Evolutionary conservation across 805 yeast genomes (phyloP).

Genomic region (Saccharomyces paradoxus): DNA sequence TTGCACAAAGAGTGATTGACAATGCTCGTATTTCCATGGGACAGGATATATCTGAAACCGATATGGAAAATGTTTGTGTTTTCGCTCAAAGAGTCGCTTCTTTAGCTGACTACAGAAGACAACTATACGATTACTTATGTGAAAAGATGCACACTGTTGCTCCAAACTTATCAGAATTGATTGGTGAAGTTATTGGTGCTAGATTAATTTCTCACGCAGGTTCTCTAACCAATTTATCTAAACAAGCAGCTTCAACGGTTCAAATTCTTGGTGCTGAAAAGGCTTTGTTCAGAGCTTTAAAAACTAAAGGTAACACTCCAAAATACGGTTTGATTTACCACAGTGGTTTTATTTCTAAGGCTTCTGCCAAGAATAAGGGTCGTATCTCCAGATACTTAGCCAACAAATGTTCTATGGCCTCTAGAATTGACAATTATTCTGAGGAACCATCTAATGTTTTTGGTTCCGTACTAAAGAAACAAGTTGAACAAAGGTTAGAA

Average conservation of each 20-base stretch:
- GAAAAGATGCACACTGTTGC: conserved; percentile 98
- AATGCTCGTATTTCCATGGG: conserved; percentile 98
- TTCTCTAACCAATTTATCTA: conserved; percentile 89
- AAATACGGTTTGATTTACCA: conserved; percentile 93
- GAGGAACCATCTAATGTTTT: conserved; percentile 88
- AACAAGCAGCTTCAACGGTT: conserved; percentile 98
- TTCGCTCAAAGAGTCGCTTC: conserved; percentile 93
- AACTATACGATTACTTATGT: conserved; percentile 74
- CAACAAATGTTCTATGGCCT: conserved; percentile 97
- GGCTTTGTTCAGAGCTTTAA: conserved; percentile 91
- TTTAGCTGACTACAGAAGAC: conserved; percentile 81
- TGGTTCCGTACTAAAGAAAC: conserved; percentile 86
- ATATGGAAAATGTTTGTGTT: conserved; percentile 81
- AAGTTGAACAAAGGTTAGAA: conserved; percentile 94
- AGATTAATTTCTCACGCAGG: conserved; percentile 98
- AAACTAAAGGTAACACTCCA: conserved; percentile 95
- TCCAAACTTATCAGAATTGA: conserved; percentile 90
- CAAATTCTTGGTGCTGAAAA: conserved; percentile 97
- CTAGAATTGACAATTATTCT: conserved; percentile 95
- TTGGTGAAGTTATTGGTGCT: conserved; percentile 99
- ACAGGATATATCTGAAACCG: conserved; percentile 91
- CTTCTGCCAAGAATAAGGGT: conserved; percentile 95
- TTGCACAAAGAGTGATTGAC: conserved; percentile 85
- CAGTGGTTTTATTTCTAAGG: conserved; percentile 89
- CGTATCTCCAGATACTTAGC: conserved; percentile 97